Evolutionary conservation across 2,329 filamentous ascomycete genomes (phyloP), one percentile per base, ranked within the genome.

Genomic region (Xylariaceae sp.): DNA sequence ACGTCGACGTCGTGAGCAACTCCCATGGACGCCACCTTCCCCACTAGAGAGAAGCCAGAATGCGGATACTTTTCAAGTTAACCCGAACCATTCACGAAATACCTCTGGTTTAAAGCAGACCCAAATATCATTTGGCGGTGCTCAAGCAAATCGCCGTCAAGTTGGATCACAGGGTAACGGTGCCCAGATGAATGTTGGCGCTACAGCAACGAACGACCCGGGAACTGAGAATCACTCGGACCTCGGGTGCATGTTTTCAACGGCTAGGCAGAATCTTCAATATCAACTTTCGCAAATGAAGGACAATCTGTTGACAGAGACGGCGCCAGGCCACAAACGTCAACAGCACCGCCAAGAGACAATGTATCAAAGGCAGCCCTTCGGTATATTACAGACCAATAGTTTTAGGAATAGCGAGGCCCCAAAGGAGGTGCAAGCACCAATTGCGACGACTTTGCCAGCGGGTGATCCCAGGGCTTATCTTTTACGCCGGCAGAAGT

Each of bases 401-500:
- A 34, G 50, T 19, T 21, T 46, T 10, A 52, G 45, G 21, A 43
- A 49, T 6, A 51, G 54, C 32, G 41, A 41, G 5, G 13, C 21
- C n/a, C 29, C 21, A 13, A 52, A 51, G 21, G 55, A 55, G 2
- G 47, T 61, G 26, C 59, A 59, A n/a, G 61, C 64, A 22, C 65
- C 65, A 30, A 62, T 65, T 49, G 56, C 51, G 41, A 70, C 67
- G 1, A 61, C 60, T 3, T 45, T 70, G 9, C 56, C 61, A 12
- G 49, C 45, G 26, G 61, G 56, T 26, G 67, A 70, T 40, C 67
- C 67, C 21, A 62, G 67, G 47, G 65, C 67, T 19, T 70, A 70
- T 47, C 63, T 70, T 19, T 48, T 69, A 18, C 65, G 67, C 9
- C 60, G 65, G 42, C 67, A 70, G 49, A 70, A 67, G 46, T 69